Base-by-base conservation (phyloP, 306 rosid genomes). In the Parietaria judaica region DNA sequence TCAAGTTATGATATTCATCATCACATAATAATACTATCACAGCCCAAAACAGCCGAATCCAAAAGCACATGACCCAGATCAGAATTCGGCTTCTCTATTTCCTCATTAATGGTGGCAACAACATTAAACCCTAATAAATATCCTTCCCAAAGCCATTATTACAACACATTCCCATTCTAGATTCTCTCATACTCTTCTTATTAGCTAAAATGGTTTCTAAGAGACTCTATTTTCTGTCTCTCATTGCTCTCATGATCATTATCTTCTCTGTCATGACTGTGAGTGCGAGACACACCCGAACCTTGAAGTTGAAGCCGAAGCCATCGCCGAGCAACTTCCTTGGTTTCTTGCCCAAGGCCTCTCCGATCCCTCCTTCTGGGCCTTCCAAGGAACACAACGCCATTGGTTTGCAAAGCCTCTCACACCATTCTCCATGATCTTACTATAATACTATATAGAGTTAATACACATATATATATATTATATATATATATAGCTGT, bases 341-440 rank as follows among this genome's bases (percentile, higher is more conserved):
- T 46, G 88, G 83, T 6, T 91, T 63, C 65, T 59, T 81, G 61
- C 98, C 96, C 3, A 91, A 82, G 69, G 92, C 77, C 15, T 54
- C 47, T 51, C 84, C 87, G 41, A 65, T 78, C 60, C 89, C 96
- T 53, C 85, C 92, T 55, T 91, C 98, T n/a, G 95, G 84, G 3
- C 98, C 98, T 66, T 91, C 98, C 10, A 85, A 70, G 71, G 39
- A 78, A 73, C 95, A 88, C 83, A 88, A 91, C 55, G 72, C 58
- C 68, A 52, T 88, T 64, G 80, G 84, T 10, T 66, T 84, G 63
- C 74, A 76, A 56, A 74, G 78, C 11, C 23, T 7, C 75, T 76
- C 87, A 37, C 38, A 35, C 39, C 69, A 60, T 35, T 72, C 74
- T 47, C 94, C 94, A 56, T 81, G 74, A 76, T 72, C 4, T 14